phyloP scores from a whole-genome alignment of 768 basidiomycete species.

The Scleroderma bovista region DNA sequence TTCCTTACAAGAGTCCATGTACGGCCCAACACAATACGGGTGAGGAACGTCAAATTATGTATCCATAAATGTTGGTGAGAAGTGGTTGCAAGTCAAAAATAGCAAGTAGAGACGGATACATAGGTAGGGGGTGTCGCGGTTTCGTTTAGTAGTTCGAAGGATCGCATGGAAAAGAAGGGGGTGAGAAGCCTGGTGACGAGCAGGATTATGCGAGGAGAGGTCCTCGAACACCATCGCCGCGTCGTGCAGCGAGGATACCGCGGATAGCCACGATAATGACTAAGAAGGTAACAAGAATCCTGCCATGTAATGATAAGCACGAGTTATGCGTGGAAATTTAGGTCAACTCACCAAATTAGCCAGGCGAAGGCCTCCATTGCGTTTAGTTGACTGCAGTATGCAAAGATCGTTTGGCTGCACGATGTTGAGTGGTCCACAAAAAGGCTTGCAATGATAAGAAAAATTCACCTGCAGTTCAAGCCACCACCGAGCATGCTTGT shows the following conservation, averaged over 20 bases:
- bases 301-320: constrained; percentile 18
- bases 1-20: no score
- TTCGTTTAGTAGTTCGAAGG: neutral
- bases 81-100: neutral
- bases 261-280: constrained; percentile 55
- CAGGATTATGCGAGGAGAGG: constrained; percentile 36
- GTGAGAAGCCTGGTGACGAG: neutral
- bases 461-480: constrained; percentile 56
- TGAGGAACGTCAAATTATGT: no score
- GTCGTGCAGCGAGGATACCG: constrained; percentile 50
- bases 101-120: constrained; percentile 3
- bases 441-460: neutral
- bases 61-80: no score
- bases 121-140: constrained; percentile 14
- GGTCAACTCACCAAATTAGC: constrained; percentile 51
- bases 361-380: constrained; percentile 73
- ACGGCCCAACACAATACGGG: no score
- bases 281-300: constrained; percentile 60
- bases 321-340: neutral
- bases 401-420: constrained; percentile 38
- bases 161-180: constrained; percentile 3
- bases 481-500: constrained; percentile 64
- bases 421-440: neutral
- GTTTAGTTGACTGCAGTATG: constrained; percentile 74
- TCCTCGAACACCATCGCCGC: constrained; percentile 65